phyloP scores from a whole-genome alignment of 2,329 filamentous ascomycete species.

The Fulvia fulva region DNA sequence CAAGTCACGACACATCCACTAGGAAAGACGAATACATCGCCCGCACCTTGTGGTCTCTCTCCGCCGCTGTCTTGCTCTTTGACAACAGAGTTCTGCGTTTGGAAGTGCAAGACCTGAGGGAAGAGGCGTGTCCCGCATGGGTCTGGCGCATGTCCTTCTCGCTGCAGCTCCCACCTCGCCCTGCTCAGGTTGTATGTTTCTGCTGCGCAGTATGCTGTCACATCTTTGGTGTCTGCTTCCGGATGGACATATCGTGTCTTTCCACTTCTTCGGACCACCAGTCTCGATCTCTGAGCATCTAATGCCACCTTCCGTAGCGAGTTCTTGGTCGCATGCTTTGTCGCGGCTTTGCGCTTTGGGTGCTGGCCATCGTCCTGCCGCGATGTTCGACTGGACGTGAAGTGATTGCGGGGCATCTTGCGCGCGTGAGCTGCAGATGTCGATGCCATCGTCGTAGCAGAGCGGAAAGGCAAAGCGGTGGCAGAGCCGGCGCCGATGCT shows the following conservation, averaged over 20 bases:
- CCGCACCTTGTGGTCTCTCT: constrained; percentile 37
- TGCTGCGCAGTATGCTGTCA: constrained; percentile 65
- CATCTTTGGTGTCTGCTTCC: constrained; percentile 45
- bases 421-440: constrained; percentile 14
- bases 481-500: too few relatives aligned
- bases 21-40: constrained; percentile 93
- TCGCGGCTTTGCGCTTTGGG: constrained; percentile 50
- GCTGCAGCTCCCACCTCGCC: constrained; percentile 55
- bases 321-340: constrained; percentile 54
- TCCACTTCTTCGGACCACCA: constrained; percentile 49
- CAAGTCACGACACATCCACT: constrained; percentile 91
- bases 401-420: constrained; percentile 25
- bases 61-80: constrained; percentile 45
- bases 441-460: constrained; percentile 13
- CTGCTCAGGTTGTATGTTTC: constrained; percentile 60
- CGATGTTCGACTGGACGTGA: constrained; percentile 19
- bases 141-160: constrained; percentile 60
- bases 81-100: constrained; percentile 38
- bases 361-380: constrained; percentile 13
- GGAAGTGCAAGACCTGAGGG: constrained; percentile 62
- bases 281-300: constrained; percentile 67
- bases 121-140: constrained; percentile 59
- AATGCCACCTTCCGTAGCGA: constrained; percentile 81
- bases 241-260: constrained; percentile 44
- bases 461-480: too few relatives aligned